Evolutionary conservation across 495 filamentous ascomycete genomes (phyloP).

Genomic region (Annulohypoxylon moriforme): DNA sequence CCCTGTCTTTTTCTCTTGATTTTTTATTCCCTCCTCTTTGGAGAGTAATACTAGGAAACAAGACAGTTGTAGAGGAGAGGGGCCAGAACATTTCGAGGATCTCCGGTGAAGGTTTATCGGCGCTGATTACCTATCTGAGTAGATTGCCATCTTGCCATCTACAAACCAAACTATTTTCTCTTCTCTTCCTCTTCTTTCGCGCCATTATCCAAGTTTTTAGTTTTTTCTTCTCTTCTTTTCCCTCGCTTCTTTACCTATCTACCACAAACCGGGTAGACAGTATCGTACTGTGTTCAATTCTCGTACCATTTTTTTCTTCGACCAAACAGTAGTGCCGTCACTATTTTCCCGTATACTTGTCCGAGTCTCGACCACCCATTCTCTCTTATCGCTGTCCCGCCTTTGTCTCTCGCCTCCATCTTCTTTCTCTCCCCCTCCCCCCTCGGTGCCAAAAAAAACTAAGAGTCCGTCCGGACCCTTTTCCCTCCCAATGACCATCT

Average conservation of each 20-base stretch:
- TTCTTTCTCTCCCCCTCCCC: slow-evolving; percentile 22
- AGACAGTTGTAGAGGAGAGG: not conserved
- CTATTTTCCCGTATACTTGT: slow-evolving; percentile 22
- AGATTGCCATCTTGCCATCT: slow-evolving; percentile 26
- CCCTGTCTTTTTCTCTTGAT: slow-evolving; percentile 36
- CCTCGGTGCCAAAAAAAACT: slow-evolving; percentile 28
- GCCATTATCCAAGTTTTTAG: slow-evolving; percentile 18
- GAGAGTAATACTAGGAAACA: not conserved
- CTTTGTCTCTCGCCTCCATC: slow-evolving; percentile 38
- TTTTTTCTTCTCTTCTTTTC: not conserved
- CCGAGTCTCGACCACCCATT: slow-evolving; percentile 20
- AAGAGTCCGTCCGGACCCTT: slow-evolving; percentile 43
- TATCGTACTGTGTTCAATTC: slow-evolving; percentile 29
- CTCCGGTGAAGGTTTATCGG: slow-evolving; percentile 35
- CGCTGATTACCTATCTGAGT: slow-evolving; percentile 39
- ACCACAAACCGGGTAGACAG: slow-evolving; percentile 19
- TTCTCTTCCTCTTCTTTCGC: slow-evolving; percentile 14
- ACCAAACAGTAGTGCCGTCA: slow-evolving; percentile 24
- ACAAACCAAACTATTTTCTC: slow-evolving; percentile 12
- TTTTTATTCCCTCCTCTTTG: slow-evolving; percentile 28
- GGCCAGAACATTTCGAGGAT: slow-evolving; percentile 22
- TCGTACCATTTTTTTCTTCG: slow-evolving; percentile 12
- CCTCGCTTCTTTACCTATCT: not conserved
- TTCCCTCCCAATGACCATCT: slow-evolving; percentile 47
- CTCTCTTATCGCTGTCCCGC: slow-evolving; percentile 31